Base-by-base conservation (phyloP, 2,329 filamentous ascomycete genomes). In the Paracoccidioides lutzii region DNA sequence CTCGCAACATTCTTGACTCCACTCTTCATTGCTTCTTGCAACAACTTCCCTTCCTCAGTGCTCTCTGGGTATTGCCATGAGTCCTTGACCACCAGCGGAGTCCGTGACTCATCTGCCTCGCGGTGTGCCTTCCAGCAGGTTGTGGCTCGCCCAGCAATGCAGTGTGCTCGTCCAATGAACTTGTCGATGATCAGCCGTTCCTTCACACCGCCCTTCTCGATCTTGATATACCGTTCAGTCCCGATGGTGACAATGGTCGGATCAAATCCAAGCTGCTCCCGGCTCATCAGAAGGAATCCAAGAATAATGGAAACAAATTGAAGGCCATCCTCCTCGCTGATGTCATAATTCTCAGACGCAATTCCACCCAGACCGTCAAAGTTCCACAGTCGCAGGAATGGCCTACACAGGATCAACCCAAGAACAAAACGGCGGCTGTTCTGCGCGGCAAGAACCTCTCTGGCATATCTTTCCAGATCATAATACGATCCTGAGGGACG, bases 321-420 rank as follows among this genome's bases (percentile, higher is more conserved):
- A 22, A 22, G 22, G 22, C 71, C 68, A 57, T 76, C 65, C 44
- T 72, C 38, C 44, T 72, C 38, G 55, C 78, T 73, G 33, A 79
- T 73, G 57, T 78, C 62, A 59, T 78, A 78, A 40, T 67, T 64
- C 28, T 69, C 61, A 9, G 74, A 78, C 56, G 69, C 70, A 44
- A 77, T 70, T 4, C 69, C 73, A 10, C 76, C 73, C 0, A 76
- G 58, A 14, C 71, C 64, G 60, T 79, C 71, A 64, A 77, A 78
- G 56, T 64, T 65, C 74, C 66, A 78, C 55, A 77, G 60, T 50
- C 71, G 69, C 70, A 78, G 76, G 10, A 73, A 60, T 55, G 68
- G 68, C 58, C 73, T 66, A 55, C 68, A 78, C 14, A 78, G 55
- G 3, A 73, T 77, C 65, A 79, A 78, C 57, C 71, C 73, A 14